These are phyloP conservation scores for Metschnikowia amazonensis DNA, from an alignment of 805 yeast species.

Conservation along the genomic window DNA sequence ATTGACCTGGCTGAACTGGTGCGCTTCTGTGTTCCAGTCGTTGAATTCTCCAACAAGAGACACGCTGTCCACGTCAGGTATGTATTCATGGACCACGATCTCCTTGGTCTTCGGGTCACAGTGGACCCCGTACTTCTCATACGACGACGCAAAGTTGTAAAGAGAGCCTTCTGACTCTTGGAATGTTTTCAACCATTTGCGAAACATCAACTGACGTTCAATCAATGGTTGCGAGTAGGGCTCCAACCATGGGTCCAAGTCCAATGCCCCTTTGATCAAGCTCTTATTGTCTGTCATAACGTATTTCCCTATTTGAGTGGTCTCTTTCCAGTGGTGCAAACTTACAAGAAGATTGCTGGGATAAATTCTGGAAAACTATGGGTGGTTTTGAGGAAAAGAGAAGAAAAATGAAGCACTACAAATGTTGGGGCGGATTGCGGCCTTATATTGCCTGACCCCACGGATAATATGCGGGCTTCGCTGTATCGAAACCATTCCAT, in stretches of 20 bases:
- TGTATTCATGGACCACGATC: slow-evolving; percentile 75
- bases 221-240: slow-evolving; percentile 70
- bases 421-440: slow-evolving; percentile 5
- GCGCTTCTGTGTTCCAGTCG: slow-evolving; percentile 61
- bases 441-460: slow-evolving; percentile 5
- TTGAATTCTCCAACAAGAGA: slow-evolving; percentile 91
- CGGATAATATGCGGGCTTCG: slow-evolving; percentile 1
- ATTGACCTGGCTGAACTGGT: slow-evolving; percentile 53
- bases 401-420: not conserved
- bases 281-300: slow-evolving; percentile 5
- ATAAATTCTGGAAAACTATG: not conserved
- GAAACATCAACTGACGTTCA: slow-evolving; percentile 63
- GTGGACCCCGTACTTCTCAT: slow-evolving; percentile 73
- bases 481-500: slow-evolving; percentile 3
- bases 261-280: slow-evolving; percentile 54
- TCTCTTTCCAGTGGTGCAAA: not conserved
- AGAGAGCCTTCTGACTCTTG: slow-evolving; percentile 55
- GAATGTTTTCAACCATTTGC: slow-evolving; percentile 57
- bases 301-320: not conserved
- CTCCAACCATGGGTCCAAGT: slow-evolving; percentile 80
- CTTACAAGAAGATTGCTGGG: not conserved
- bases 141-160: slow-evolving; percentile 69
- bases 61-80: slow-evolving; percentile 79
- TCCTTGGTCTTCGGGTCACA: slow-evolving; percentile 48
- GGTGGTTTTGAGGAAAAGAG: not conserved